Percentiles rank a stretch among this genome's conserved stretches.
Evolutionary conservation across 2,329 filamentous ascomycete species (phyloP).

Genomic region (Teratosphaeria destructans): DNA sequence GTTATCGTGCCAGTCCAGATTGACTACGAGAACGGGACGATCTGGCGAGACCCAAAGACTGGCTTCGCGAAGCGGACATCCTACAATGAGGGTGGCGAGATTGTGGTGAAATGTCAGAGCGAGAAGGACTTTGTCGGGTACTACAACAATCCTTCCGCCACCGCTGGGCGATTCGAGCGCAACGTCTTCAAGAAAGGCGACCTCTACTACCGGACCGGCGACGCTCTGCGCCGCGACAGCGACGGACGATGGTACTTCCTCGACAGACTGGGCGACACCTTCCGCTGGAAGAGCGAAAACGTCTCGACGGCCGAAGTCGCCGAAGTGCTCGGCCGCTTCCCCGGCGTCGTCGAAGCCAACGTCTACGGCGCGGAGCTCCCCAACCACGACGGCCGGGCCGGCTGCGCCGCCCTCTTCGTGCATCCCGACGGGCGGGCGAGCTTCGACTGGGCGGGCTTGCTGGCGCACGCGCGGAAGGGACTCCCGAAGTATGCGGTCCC

Average conservation of each 20-base stretch:
- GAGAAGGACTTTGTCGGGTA: conserved; percentile 57
- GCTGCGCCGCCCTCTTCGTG: conserved; percentile 48
- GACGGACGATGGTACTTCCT: conserved; percentile 41
- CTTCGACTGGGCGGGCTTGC: conserved; percentile 52
- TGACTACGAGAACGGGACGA: conserved; percentile 53
- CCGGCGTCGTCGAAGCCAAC: conserved; percentile 36
- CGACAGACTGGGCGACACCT: conserved; percentile 39
- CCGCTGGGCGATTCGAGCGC: conserved; percentile 43
- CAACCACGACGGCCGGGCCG: conserved; percentile 41
- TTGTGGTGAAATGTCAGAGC: conserved; percentile 54
- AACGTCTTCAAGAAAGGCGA: conserved; percentile 40
- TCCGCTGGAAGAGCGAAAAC: conserved; percentile 42
- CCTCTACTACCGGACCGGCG: conserved; percentile 39
- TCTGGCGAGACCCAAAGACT: conserved; percentile 55
- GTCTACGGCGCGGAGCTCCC: conserved; percentile 41
- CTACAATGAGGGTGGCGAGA: conserved; percentile 64
- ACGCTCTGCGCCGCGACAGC: conserved; percentile 33
- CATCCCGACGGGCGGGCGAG: conserved; percentile 35
- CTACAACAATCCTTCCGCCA: conserved; percentile 56
- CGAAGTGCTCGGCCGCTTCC: conserved; percentile 35
- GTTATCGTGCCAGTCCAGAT: conserved; percentile 56
- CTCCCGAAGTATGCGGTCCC: conserved; percentile 68
- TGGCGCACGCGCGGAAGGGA: conserved; percentile 47
- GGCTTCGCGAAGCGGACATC: conserved; percentile 54
- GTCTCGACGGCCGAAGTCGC: conserved; percentile 39